Base-by-base conservation (phyloP, 2,329 filamentous ascomycete species). In the Orbilia ellipsospora region DNA sequence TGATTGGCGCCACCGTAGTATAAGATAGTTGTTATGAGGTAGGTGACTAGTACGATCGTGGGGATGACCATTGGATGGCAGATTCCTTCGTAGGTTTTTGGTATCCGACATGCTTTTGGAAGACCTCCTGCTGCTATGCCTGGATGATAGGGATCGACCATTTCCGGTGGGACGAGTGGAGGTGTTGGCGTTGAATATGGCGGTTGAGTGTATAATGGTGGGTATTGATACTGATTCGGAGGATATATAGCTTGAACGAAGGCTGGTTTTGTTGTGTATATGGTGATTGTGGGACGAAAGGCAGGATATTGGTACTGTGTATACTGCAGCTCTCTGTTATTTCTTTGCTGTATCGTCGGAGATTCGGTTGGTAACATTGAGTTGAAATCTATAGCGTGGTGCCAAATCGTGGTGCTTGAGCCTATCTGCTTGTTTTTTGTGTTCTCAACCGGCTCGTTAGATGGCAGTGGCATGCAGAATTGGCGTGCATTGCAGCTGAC, bases 31-130 rank as follows among this genome's bases (percentile, higher is more conserved):
- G 72, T 57, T 1, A 65, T 15, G 4, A 69, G 12, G 36, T 75
- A 75, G 36, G 52, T 54, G 1, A 42, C n/a, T 3, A 75, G 26
- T 13, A 75, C 72, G 13, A 75, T 44, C 12, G n/a, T 18, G 15
- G 72, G 72, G 18, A 75, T 75, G 18, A 75, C 72, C 10, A 64
- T n/a, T 7, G 72, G 64, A 23, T 75, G 59, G 23, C 72, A 69
- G 59, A 75, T 61, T 42, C 57, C 52, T 56, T 56, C 23, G 59
- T 69, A 75, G 4, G 54, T 44, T 52, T 65, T 69, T 1, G 72
- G 72, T 15, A 75, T 64, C 1, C 54, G 64, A 45, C 72, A 69
- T 8, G 54, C n/a, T 63, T 64, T 75, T 36, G 59, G 13, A 28
- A 31, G 18, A 31, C 16, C 26, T 23, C 18, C 31, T 12, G 13